Conservation (phyloP, 306 rosid species). For the Corylus americana region DNA sequence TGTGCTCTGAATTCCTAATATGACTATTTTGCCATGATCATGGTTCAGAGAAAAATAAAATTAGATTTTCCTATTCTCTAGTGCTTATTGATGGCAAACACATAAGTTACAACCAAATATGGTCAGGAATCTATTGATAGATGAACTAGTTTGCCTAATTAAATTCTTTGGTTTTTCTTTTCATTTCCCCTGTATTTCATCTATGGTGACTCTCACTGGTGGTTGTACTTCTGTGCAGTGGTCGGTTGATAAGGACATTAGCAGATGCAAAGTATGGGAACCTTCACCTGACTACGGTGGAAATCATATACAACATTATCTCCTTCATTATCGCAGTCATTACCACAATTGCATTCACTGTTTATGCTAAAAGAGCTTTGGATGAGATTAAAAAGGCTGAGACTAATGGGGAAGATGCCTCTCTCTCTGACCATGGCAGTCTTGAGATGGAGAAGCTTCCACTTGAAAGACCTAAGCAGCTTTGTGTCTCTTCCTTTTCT, state of each 20-base stretch:
- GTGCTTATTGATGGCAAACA: background rate
- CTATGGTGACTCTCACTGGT: background rate
- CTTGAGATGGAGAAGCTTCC: slow-evolving; percentile 69
- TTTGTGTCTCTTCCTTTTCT: slow-evolving; percentile 13
- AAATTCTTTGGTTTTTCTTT: slow-evolving; percentile 14
- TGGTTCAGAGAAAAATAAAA: background rate
- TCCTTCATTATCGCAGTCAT: slow-evolving; percentile 77
- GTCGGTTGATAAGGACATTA: slow-evolving; percentile 76
- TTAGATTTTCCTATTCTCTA: background rate
- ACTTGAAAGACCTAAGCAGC: slow-evolving; percentile 50
- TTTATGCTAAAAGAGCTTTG: slow-evolving; percentile 78
- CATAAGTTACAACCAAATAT: background rate
- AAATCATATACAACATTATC: slow-evolving; percentile 78
- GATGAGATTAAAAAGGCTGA: slow-evolving; percentile 60
- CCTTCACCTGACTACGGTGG: slow-evolving; percentile 75
- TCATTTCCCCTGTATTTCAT: background rate
- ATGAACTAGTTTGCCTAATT: background rate
- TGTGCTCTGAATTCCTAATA: slow-evolving; percentile 19
- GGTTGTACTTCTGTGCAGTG: slow-evolving; percentile 48
- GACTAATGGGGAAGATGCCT: slow-evolving; percentile 43
- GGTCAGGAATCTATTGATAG: background rate
- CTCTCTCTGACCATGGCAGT: slow-evolving; percentile 36
- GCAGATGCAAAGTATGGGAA: slow-evolving; percentile 81
- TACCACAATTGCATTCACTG: slow-evolving; percentile 77
- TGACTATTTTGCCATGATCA: background rate